Conservation (phyloP, 2,329 filamentous ascomycete genomes). For the Verticillium klebahnii region DNA sequence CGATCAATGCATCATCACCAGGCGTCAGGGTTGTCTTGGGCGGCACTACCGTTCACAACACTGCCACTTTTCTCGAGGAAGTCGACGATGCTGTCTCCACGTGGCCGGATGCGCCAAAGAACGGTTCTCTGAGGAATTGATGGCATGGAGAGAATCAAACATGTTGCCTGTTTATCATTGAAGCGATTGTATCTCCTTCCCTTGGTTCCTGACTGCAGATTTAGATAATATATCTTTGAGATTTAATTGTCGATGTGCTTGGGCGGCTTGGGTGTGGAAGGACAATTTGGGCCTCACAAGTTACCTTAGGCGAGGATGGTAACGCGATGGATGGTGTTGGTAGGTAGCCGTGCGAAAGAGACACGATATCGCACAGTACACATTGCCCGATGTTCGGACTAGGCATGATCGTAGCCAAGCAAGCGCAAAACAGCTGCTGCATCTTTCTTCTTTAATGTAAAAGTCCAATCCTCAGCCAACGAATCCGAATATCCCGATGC, state of each 20-base stretch:
- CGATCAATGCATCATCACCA: conserved; percentile 85
- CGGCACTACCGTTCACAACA: conserved; percentile 85
- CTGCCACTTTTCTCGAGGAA: conserved; percentile 81
- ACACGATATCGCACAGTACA: background rate
- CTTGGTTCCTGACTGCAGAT: too few relatives aligned
- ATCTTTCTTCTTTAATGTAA: background rate
- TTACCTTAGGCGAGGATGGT: too few relatives aligned
- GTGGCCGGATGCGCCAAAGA: conserved; percentile 65
- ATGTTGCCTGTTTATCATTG: background rate
- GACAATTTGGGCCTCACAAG: too few relatives aligned
- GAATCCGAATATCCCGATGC: background rate
- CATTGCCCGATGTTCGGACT: too few relatives aligned
- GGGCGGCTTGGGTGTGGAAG: too few relatives aligned
- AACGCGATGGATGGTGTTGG: too few relatives aligned
- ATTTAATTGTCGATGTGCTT: too few relatives aligned
- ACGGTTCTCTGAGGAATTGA: background rate
- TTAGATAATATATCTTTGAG: too few relatives aligned
- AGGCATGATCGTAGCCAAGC: too few relatives aligned
- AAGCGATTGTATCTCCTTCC: background rate
- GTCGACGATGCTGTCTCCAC: conserved; percentile 81
- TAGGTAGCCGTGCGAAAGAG: background rate
- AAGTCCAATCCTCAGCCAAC: background rate
- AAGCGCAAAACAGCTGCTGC: background rate
- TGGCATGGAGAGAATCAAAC: too few relatives aligned
- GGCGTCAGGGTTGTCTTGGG: conserved; percentile 86